These are phyloP conservation scores for Fonsecaea pedrosoi DNA, from an alignment of 2,329 filamentous ascomycete species.

Conservation along the genomic window DNA sequence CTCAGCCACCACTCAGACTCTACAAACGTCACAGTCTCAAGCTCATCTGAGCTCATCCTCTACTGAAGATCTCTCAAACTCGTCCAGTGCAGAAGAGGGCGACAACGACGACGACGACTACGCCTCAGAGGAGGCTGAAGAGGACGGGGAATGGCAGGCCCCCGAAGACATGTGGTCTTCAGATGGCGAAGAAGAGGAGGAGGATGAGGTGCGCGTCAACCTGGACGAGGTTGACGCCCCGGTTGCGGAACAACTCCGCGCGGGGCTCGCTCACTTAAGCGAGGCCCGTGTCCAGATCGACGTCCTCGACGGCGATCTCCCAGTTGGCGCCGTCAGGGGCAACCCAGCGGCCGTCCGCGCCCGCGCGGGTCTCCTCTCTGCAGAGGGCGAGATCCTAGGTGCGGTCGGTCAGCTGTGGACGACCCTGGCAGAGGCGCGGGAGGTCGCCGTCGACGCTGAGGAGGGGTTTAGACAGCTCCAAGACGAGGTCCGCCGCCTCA, in stretches of 20 bases:
- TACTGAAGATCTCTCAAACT: neutral
- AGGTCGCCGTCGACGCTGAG: conserved; percentile 9
- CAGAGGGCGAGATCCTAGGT: conserved; percentile 17
- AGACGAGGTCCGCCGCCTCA: conserved; percentile 10
- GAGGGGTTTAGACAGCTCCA: conserved; percentile 1
- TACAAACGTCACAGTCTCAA: too few relatives aligned
- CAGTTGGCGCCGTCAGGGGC: conserved; percentile 6
- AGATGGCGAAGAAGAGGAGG: conserved; percentile 13
- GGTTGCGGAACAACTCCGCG: conserved; percentile 14
- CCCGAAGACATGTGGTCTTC: conserved; percentile 1
- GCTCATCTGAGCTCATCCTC: neutral
- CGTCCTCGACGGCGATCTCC: conserved; percentile 18
- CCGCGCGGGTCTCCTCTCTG: conserved; percentile 17
- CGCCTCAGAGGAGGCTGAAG: conserved; percentile 4
- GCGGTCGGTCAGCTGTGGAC: conserved; percentile 16
- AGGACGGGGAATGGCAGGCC: conserved; percentile 3
- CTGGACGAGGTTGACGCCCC: conserved; percentile 17
- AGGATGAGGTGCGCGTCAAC: conserved; percentile 7
- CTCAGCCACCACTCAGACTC: too few relatives aligned
- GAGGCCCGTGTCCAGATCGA: conserved; percentile 21
- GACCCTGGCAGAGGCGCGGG: conserved; percentile 10
- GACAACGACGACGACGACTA: neutral
- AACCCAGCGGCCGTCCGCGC: conserved; percentile 26
- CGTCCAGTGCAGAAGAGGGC: neutral
- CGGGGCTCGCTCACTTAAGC: conserved; percentile 19